A percentile compares a stretch with the other conserved stretches of the same genome.
Conservation (phyloP, 2,329 filamentous ascomycete species). For the Epichloe typhina region DNA sequence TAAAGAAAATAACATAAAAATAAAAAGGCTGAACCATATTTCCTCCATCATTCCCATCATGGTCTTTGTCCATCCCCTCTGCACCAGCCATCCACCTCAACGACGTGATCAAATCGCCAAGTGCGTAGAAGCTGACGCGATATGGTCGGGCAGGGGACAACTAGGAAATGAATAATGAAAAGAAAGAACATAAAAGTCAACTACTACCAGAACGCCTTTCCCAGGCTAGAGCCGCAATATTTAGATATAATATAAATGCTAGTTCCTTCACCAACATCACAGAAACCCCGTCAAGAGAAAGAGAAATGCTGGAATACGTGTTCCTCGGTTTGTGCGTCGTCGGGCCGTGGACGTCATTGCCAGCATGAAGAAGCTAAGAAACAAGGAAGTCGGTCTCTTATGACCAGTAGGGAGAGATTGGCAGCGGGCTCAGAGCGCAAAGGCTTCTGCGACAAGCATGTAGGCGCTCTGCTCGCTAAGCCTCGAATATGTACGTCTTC, state of each 20-base stretch:
- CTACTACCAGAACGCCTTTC: conserved; percentile 10
- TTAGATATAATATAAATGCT: conserved; percentile 4
- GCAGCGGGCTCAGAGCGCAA: not conserved
- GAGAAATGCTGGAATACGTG: not conserved
- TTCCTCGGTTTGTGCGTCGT: not conserved
- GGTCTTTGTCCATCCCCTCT: not conserved
- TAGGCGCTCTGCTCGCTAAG: conserved; percentile 13
- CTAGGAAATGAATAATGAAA: not conserved
- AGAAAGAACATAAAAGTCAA: not conserved
- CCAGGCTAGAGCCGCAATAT: conserved; percentile 8
- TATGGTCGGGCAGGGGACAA: not conserved
- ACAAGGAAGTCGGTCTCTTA: not conserved
- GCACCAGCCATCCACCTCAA: conserved; percentile 1
- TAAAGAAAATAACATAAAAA: not conserved
- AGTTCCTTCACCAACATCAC: not conserved
- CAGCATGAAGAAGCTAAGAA: not conserved
- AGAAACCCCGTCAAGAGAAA: not conserved
- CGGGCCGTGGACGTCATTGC: not conserved
- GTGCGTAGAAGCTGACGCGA: not conserved
- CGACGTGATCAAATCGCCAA: conserved; percentile 5
- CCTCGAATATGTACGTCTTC: conserved; percentile 11
- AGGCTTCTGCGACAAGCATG: not conserved
- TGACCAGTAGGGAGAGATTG: not conserved
- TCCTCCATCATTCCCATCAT: not conserved
- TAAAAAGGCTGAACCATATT: not conserved